Conservation (phyloP, 73 alveolate genomes). For the Paramecium biaurelia region DNA sequence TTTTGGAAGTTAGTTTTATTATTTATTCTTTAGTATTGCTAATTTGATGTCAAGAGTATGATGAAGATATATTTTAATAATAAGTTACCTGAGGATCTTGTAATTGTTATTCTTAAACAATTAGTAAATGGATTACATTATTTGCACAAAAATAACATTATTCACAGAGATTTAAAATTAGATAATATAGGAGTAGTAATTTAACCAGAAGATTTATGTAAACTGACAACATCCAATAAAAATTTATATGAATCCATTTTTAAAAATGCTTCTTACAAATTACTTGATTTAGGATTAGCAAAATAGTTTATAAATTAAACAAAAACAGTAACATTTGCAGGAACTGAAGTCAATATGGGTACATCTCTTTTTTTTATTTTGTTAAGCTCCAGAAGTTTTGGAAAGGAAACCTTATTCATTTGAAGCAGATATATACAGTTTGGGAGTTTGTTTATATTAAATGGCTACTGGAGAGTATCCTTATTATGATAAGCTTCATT, state of each 20-base stretch:
- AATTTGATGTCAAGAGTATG: neutral
- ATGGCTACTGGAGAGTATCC: neutral
- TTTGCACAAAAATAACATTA: neutral
- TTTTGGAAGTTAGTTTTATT: neutral
- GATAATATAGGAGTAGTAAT: neutral
- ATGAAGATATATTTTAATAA: neutral
- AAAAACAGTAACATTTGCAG: neutral
- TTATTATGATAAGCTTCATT: neutral
- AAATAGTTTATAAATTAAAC: neutral
- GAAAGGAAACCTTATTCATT: neutral
- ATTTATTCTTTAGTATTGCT: neutral
- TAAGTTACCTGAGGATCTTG: neutral
- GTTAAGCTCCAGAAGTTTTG: conserved; percentile 28
- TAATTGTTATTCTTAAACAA: neutral
- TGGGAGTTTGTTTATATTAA: conserved; percentile 22
- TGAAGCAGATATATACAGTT: conserved; percentile 29
- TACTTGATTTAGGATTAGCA: neutral
- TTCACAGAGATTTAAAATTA: conserved; percentile 35
- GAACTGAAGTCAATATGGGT: neutral
- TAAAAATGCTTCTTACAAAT: neutral
- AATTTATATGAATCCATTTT: neutral
- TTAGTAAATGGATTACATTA: neutral
- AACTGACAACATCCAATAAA: neutral
- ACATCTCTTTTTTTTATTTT: no score
- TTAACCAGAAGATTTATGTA: neutral